Conservation (phyloP, 495 filamentous ascomycete genomes). For the Mytilinidion resinicola region DNA sequence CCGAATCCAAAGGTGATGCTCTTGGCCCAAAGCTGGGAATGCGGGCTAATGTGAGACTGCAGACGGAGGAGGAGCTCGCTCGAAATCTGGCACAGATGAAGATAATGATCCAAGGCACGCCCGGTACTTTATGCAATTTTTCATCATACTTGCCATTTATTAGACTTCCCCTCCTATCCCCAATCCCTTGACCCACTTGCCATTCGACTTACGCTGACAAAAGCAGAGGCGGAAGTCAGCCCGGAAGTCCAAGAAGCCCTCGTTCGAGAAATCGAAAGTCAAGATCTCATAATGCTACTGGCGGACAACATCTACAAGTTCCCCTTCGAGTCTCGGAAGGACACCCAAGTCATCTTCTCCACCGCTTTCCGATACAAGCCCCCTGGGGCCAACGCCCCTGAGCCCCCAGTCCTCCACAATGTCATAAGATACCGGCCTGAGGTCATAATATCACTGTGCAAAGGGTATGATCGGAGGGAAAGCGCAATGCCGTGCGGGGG, state of each 20-base stretch:
- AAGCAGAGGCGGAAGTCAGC: constrained; percentile 69
- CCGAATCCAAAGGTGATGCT: constrained; percentile 31
- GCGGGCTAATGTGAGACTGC: neutral
- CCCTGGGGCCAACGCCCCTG: constrained; percentile 46
- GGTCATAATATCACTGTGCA: constrained; percentile 79
- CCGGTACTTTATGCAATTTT: constrained; percentile 18
- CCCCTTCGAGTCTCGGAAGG: constrained; percentile 90
- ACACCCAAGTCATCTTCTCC: constrained; percentile 83
- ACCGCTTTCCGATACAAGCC: constrained; percentile 78
- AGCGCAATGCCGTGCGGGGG: constrained; percentile 90
- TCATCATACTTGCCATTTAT: too few relatives aligned
- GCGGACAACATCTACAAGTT: constrained; percentile 71
- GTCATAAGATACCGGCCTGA: constrained; percentile 79
- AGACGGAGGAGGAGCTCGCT: constrained; percentile 38
- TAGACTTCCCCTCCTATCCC: neutral
- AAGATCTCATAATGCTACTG: constrained; percentile 80
- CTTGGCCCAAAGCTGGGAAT: neutral
- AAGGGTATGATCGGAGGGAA: constrained; percentile 81
- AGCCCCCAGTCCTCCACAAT: constrained; percentile 78
- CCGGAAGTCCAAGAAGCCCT: constrained; percentile 81
- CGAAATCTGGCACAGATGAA: constrained; percentile 40
- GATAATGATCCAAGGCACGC: constrained; percentile 38
- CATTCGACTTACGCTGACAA: constrained; percentile 7
- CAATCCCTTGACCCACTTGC: neutral
- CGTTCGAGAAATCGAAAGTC: constrained; percentile 71